phyloP scores from a whole-genome alignment of 257 asterid genomes.

The Anisodus acutangulus region DNA sequence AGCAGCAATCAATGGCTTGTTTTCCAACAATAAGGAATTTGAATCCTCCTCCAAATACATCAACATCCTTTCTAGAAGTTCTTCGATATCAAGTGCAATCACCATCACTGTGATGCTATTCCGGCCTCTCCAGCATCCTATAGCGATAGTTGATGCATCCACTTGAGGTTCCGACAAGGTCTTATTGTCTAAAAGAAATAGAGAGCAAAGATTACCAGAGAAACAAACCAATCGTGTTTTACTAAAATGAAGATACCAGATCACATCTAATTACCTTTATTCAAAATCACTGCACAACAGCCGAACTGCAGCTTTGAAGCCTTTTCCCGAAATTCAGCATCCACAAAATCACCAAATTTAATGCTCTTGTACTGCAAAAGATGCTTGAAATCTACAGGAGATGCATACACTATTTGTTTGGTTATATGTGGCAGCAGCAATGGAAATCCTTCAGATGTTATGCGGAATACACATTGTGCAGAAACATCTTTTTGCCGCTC shows the following conservation, averaged over 20 bases:
- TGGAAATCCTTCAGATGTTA: slow-evolving; percentile 98
- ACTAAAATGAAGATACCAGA: slow-evolving; percentile 12
- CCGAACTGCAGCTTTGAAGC: slow-evolving; percentile 75
- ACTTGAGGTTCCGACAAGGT: slow-evolving; percentile 46
- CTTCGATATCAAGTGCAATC: slow-evolving; percentile 75
- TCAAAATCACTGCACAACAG: slow-evolving; percentile 78
- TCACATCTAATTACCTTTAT: slow-evolving; percentile 55
- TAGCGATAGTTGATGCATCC: slow-evolving; percentile 64
- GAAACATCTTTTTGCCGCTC: slow-evolving; percentile 81
- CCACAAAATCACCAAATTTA: slow-evolving; percentile 73
- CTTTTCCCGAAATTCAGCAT: slow-evolving; percentile 62
- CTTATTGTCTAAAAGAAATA: slow-evolving; percentile 49
- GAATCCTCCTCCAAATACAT: slow-evolving; percentile 41
- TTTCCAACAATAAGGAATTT: slow-evolving; percentile 18
- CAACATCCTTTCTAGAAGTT: slow-evolving; percentile 69
- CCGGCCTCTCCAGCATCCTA: slow-evolving; percentile 94
- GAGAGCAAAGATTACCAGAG: slow-evolving; percentile 11
- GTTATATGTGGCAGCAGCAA: slow-evolving; percentile 79
- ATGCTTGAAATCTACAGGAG: slow-evolving; percentile 76
- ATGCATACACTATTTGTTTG: slow-evolving; percentile 76
- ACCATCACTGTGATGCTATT: slow-evolving; percentile 82
- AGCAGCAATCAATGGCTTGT: slow-evolving; percentile 33
- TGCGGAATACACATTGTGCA: slow-evolving; percentile 80
- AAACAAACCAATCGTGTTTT: background rate
- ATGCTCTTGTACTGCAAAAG: slow-evolving; percentile 78